Conservation (phyloP, 1,284 basidiomycete species). For the Pisolithus thermaeus region DNA sequence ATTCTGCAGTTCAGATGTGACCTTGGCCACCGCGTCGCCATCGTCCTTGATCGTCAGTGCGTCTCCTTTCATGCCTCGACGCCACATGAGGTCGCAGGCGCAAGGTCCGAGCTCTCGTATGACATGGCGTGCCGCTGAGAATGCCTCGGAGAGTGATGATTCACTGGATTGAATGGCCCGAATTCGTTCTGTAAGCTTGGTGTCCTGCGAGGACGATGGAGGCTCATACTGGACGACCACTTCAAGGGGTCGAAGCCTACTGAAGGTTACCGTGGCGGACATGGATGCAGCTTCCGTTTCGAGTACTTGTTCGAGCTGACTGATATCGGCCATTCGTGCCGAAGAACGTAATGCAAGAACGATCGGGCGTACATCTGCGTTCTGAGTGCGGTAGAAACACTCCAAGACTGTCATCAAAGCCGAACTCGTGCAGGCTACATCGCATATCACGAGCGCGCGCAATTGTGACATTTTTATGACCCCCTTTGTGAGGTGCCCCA, state of each 20-base stretch:
- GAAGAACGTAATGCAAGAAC: conserved; percentile 38
- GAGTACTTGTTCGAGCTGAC: conserved; percentile 36
- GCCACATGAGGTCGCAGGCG: conserved; percentile 62
- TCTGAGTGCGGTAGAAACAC: conserved; percentile 38
- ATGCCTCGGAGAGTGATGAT: conserved; percentile 34
- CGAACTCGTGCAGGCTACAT: conserved; percentile 26
- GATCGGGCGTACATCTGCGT: conserved; percentile 33
- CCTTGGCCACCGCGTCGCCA: conserved; percentile 23
- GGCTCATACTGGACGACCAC: conserved; percentile 33
- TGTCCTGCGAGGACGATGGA: conserved; percentile 20
- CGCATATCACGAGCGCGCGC: conserved; percentile 37
- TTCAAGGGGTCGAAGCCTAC: conserved; percentile 30
- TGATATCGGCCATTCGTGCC: conserved; percentile 26
- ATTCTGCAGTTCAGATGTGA: conserved; percentile 30
- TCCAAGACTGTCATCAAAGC: conserved; percentile 40
- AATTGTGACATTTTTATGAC: conserved; percentile 35
- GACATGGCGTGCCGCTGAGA: conserved; percentile 40
- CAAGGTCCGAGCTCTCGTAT: conserved; percentile 53
- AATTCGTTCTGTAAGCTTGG: conserved; percentile 32
- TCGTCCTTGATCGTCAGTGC: conserved; percentile 27
- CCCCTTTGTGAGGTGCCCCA: conserved; percentile 26
- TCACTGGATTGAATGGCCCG: conserved; percentile 35
- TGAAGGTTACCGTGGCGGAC: conserved; percentile 21
- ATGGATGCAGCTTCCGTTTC: conserved; percentile 31
- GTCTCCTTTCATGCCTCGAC: conserved; percentile 39